phyloP scores from a whole-genome alignment of 1,284 basidiomycete species.

The Irpex lacteus region DNA sequence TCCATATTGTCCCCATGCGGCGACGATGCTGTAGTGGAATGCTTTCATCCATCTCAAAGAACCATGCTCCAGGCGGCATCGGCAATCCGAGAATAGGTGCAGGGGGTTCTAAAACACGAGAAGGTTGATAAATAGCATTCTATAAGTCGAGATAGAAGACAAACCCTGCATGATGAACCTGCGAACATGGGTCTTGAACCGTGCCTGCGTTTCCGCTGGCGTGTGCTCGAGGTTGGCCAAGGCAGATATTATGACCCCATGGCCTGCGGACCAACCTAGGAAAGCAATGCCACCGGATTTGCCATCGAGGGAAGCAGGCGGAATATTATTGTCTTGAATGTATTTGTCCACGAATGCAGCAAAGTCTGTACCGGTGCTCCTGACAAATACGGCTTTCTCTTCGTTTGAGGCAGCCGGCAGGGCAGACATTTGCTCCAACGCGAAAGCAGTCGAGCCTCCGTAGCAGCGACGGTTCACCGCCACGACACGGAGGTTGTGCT shows the following conservation, averaged over 20 bases:
- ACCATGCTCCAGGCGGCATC: conserved; percentile 16
- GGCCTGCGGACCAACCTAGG: conserved; percentile 38
- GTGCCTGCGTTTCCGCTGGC: conserved; percentile 16
- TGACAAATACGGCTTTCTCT: conserved; percentile 19
- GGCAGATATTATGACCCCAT: conserved; percentile 22
- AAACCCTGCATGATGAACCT: conserved; percentile 31
- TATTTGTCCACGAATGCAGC: conserved; percentile 32
- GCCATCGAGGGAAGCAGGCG: conserved; percentile 25
- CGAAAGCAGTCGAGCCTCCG: conserved; percentile 21
- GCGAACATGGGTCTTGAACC: conserved; percentile 24
- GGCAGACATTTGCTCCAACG: conserved; percentile 19
- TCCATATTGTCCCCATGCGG: conserved; percentile 26
- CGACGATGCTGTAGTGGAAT: conserved; percentile 20
- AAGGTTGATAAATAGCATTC: no score
- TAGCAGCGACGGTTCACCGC: conserved; percentile 24
- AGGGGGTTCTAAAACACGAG: conserved; percentile 27
- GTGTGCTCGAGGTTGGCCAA: conserved; percentile 26
- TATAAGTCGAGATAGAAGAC: neutral
- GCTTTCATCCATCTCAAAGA: conserved; percentile 17
- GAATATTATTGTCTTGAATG: conserved; percentile 26
- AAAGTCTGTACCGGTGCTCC: conserved; percentile 30
- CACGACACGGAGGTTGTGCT: conserved; percentile 23
- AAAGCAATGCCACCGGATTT: conserved; percentile 32
- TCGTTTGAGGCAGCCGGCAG: conserved; percentile 24
- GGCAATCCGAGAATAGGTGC: no score